Conservation (phyloP, 2,329 filamentous ascomycete species). For the Tolypocladium cylindrosporum region DNA sequence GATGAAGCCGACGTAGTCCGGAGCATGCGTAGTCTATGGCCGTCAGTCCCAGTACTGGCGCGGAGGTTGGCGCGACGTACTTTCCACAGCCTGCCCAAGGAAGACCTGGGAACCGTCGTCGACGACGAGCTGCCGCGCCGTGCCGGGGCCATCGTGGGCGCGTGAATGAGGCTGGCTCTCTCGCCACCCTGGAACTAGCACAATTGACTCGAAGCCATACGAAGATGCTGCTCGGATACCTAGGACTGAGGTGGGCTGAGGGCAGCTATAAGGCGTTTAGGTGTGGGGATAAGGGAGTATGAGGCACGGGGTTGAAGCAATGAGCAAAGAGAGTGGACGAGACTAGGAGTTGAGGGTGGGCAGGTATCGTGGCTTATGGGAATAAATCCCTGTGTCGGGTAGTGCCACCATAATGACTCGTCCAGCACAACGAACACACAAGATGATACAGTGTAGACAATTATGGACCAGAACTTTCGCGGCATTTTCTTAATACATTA, state of each 20-base stretch:
- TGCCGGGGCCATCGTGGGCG: slow-evolving; percentile 13
- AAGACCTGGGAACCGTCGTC: slow-evolving; percentile 12
- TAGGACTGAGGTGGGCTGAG: neutral
- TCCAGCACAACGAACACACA: no score
- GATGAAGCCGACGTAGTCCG: slow-evolving; percentile 75
- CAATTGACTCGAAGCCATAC: neutral
- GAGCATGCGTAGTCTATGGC: slow-evolving; percentile 65
- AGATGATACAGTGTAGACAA: no score
- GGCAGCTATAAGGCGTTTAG: neutral
- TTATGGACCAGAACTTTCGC: no score
- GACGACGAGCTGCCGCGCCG: slow-evolving; percentile 7
- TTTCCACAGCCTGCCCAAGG: slow-evolving; percentile 35
- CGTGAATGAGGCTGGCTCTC: neutral
- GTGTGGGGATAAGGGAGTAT: neutral
- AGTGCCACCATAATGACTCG: no score
- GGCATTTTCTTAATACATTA: no score
- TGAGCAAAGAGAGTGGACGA: neutral
- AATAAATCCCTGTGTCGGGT: no score
- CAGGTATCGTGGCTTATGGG: no score
- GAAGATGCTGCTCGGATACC: neutral
- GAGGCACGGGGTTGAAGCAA: neutral
- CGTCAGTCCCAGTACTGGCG: neutral
- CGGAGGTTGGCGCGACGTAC: slow-evolving; percentile 16
- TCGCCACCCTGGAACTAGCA: neutral
- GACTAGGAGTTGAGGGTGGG: no score